Evolutionary conservation across 108 stramenopile species (phyloP), one percentile per base, ranked within the genome.

Genomic region (Nitzschia sp.): DNA sequence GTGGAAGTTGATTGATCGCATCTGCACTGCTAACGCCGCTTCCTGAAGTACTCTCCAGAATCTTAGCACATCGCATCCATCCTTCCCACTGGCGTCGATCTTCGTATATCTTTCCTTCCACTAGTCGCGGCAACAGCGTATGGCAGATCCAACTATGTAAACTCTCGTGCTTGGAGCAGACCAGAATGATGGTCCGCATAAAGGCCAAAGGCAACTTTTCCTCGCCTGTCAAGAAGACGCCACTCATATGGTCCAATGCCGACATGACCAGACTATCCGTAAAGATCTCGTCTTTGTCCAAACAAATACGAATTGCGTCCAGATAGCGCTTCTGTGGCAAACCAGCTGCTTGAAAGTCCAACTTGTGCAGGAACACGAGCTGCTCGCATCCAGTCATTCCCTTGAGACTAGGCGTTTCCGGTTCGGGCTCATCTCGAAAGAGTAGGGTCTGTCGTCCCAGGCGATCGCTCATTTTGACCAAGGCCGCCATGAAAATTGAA

Each of bases 61-160:
- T 91, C 54, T 87, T 88, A 29, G 90, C 93, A 68, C 90, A 94
- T 59, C 93, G 76, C 93, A 94, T 94, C 93, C 93, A 94, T 18
- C 93, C 93, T 70, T 89, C 93, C 93, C 93, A 94, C 28, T 90
- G 90, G 15, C 93, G 70, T 21, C 72, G 70, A 36, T 89, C 87
- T 11, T 77, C 64, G 71, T 90, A 91, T 13, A 95, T 82, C 36
- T 87, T 86, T 18, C 90, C 90, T 68, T 95, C 88, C n/a, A 93
- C 81, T 26, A 95, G 79, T 28, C 90, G 80, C 24, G 88, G 90
- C 28, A 95, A 71, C 15, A 95, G 74, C 0, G 85, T 86, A 51
- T 92, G 82, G 46, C 89, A 90, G 46, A 95, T 91, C 90, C 88
- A 95, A 33, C 80, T 78, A 47, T 91, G 92, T 54, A 95, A 71